Percentiles rank a stretch among this genome's conserved stretches.
Conservation (phyloP, 495 filamentous ascomycete species). For the Neurospora sp. region DNA sequence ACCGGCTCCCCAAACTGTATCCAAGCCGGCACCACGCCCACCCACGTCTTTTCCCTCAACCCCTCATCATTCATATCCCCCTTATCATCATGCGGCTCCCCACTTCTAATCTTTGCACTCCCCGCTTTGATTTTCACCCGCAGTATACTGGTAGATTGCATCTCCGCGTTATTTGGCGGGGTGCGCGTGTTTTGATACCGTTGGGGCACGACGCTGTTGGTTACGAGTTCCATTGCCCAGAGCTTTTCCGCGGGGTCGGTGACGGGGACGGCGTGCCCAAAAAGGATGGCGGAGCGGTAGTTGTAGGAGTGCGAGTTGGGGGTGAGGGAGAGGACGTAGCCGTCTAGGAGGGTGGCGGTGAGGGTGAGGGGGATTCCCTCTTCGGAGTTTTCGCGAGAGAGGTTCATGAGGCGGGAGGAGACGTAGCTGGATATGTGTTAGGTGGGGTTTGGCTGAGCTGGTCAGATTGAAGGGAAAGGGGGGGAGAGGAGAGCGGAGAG, state of each 20-base stretch:
- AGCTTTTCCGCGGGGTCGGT: constrained; percentile 59
- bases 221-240: constrained; percentile 76
- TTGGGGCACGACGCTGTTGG: constrained; percentile 55
- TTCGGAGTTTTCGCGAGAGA: constrained; percentile 37
- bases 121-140: constrained; percentile 59
- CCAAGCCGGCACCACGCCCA: constrained; percentile 73
- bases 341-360: constrained; percentile 56
- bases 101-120: constrained; percentile 67
- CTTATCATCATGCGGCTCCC: constrained; percentile 58
- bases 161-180: constrained; percentile 65
- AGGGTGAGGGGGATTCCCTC: constrained; percentile 59
- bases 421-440: constrained; percentile 41
- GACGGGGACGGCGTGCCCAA: constrained; percentile 64
- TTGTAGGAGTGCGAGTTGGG: constrained; percentile 79
- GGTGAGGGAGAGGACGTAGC: constrained; percentile 64
- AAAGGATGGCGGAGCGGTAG: constrained; percentile 74
- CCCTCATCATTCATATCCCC: constrained; percentile 56
- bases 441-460: too few species aligned
- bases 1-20: constrained; percentile 57
- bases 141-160: constrained; percentile 67
- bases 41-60: constrained; percentile 56
- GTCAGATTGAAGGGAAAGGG: too few species aligned
- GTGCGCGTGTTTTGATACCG: constrained; percentile 63
- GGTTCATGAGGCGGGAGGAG: constrained; percentile 64
- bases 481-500: too few species aligned